Conservation (phyloP, 2,329 filamentous ascomycete species). For the Apiospora rasikravindrae region DNA sequence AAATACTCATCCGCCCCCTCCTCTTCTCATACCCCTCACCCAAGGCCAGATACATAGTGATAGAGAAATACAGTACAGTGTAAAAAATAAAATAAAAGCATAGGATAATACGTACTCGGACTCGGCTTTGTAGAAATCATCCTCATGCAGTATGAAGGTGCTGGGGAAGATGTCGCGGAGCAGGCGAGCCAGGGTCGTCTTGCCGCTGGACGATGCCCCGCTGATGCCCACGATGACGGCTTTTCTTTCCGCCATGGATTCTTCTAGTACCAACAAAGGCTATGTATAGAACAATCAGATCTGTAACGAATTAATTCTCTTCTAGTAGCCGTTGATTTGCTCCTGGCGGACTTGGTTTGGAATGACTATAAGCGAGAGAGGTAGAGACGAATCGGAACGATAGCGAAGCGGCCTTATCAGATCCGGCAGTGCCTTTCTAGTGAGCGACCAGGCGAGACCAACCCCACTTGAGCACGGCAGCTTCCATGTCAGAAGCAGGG, state of each 20-base stretch:
- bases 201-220: conserved; percentile 90
- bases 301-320: background rate
- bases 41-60: background rate
- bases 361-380: background rate
- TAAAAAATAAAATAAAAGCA: background rate
- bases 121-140: conserved; percentile 93
- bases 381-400: background rate
- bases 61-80: too few relatives aligned
- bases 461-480: conserved; percentile 3
- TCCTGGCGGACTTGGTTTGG: background rate
- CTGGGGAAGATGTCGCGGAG: conserved; percentile 80
- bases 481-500: background rate
- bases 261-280: background rate
- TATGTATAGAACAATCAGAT: background rate
- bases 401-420: background rate
- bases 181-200: conserved; percentile 89
- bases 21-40: background rate
- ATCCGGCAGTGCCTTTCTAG: background rate
- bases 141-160: conserved; percentile 87
- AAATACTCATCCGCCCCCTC: background rate
- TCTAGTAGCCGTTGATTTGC: background rate
- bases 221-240: conserved; percentile 80
- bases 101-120: conserved; percentile 53
- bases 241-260: conserved; percentile 39
- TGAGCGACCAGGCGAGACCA: background rate